A percentile compares a stretch with the other conserved stretches of the same genome.
phyloP scores from a whole-genome alignment of 2,329 filamentous ascomycete genomes.

The Alternaria alternata region DNA sequence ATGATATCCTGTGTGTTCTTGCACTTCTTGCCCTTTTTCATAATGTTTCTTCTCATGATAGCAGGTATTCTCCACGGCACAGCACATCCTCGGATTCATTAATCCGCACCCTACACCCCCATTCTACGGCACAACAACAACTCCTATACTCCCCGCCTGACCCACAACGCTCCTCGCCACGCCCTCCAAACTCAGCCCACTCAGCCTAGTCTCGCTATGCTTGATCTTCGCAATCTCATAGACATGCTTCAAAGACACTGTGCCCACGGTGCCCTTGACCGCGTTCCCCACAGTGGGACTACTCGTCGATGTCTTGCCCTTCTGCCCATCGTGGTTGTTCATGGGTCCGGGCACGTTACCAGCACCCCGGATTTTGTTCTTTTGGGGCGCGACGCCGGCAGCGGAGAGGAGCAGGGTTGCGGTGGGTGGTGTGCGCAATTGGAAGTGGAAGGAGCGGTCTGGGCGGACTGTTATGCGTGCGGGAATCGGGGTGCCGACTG shows the following conservation, averaged over 20 bases:
- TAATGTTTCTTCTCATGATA: background rate
- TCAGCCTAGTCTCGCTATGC: slow-evolving; percentile 59
- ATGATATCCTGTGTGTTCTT: background rate
- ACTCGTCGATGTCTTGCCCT: slow-evolving; percentile 47
- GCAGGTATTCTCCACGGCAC: background rate
- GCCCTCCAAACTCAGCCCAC: slow-evolving; percentile 83
- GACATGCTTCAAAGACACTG: slow-evolving; percentile 90
- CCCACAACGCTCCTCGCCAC: slow-evolving; percentile 75
- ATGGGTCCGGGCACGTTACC: slow-evolving; percentile 59
- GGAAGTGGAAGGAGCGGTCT: slow-evolving; percentile 92
- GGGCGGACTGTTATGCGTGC: slow-evolving; percentile 90
- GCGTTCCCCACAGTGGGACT: slow-evolving; percentile 61
- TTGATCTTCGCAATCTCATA: slow-evolving; percentile 99
- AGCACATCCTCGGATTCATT: too few species aligned
- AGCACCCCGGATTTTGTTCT: slow-evolving; percentile 79
- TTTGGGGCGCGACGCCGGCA: slow-evolving; percentile 76
- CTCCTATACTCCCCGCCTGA: slow-evolving; percentile 60
- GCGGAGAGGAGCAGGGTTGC: slow-evolving; percentile 88
- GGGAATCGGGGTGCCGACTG: slow-evolving; percentile 83
- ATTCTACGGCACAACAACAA: slow-evolving; percentile 58
- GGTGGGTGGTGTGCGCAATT: slow-evolving; percentile 92
- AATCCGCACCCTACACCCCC: background rate
- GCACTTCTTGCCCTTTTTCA: background rate
- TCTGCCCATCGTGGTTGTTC: slow-evolving; percentile 49
- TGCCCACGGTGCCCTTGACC: slow-evolving; percentile 80